phyloP scores from a whole-genome alignment of 2,329 filamentous ascomycete species.

The Aspergillus intermedius region DNA sequence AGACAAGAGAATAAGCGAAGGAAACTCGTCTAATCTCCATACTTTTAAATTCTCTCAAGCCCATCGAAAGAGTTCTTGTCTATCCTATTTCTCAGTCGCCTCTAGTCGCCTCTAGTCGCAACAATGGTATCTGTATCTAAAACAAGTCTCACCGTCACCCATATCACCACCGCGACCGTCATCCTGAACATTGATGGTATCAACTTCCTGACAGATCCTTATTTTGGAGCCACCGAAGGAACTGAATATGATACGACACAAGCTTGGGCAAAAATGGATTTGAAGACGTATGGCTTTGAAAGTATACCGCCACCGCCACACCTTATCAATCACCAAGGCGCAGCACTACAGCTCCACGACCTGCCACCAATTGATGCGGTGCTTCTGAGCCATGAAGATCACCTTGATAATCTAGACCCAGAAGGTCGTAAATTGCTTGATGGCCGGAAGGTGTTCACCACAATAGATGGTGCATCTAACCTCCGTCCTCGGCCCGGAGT shows the following conservation, averaged over 20 bases:
- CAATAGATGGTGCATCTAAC: constrained; percentile 6
- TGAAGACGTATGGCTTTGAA: no score
- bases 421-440: constrained; percentile 7
- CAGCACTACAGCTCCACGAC: constrained; percentile 4
- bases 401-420: constrained; percentile 7
- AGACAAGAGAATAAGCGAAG: no score
- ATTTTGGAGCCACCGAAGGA: constrained; percentile 34
- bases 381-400: constrained; percentile 8
- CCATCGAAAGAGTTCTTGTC: no score
- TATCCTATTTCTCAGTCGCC: no score
- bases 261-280: no score
- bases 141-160: not conserved
- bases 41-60: no score
- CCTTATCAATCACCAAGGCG: constrained; percentile 1
- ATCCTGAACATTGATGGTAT: constrained; percentile 40
- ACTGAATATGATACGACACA: no score
- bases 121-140: no score
- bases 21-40: no score
- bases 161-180: constrained; percentile 45
- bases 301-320: constrained; percentile 5
- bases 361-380: constrained; percentile 8
- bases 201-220: constrained; percentile 42
- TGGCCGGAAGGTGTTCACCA: constrained; percentile 7
- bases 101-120: no score
- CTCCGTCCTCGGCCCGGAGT: constrained; percentile 4